Conservation (phyloP, 345 rosid species). For the Arabis hirsuta region DNA sequence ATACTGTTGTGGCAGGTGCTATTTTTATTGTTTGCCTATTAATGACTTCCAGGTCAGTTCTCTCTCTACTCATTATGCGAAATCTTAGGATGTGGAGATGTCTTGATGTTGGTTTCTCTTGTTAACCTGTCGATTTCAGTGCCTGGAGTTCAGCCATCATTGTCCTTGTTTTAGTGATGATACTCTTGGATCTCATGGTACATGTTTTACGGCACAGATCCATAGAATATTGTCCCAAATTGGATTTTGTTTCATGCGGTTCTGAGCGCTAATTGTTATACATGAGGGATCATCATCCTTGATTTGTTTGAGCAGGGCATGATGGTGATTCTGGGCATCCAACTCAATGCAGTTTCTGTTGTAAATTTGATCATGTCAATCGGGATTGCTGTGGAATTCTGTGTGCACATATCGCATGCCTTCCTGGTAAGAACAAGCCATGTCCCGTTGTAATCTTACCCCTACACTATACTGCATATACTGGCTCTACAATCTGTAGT, state of each 20-base stretch:
- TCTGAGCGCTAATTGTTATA: constrained; percentile 16
- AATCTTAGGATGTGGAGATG: constrained; percentile 16
- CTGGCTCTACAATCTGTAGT: constrained; percentile 12
- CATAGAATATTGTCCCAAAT: constrained; percentile 6
- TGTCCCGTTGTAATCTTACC: constrained; percentile 33
- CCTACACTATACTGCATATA: constrained; percentile 26
- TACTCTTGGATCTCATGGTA: constrained; percentile 91
- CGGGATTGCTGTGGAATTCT: constrained; percentile 95
- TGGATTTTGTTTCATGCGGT: constrained; percentile 24
- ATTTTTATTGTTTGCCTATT: constrained; percentile 77
- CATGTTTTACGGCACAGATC: constrained; percentile 21
- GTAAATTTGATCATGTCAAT: constrained; percentile 94
- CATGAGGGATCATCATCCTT: constrained; percentile 22
- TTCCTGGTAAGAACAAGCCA: constrained; percentile 68
- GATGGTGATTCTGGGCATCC: constrained; percentile 87
- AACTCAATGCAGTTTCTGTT: constrained; percentile 93
- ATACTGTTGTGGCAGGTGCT: constrained; percentile 63
- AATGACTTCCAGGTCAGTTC: constrained; percentile 79
- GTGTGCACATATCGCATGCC: constrained; percentile 89
- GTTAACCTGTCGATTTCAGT: constrained; percentile 55
- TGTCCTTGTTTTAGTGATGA: constrained; percentile 80
- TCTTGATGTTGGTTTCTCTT: constrained; percentile 31
- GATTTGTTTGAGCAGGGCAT: constrained; percentile 67
- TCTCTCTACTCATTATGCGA: constrained; percentile 33
- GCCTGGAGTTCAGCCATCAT: constrained; percentile 85